phyloP scores from a whole-genome alignment of 768 basidiomycete species.

The Tricholoma matsutake region DNA sequence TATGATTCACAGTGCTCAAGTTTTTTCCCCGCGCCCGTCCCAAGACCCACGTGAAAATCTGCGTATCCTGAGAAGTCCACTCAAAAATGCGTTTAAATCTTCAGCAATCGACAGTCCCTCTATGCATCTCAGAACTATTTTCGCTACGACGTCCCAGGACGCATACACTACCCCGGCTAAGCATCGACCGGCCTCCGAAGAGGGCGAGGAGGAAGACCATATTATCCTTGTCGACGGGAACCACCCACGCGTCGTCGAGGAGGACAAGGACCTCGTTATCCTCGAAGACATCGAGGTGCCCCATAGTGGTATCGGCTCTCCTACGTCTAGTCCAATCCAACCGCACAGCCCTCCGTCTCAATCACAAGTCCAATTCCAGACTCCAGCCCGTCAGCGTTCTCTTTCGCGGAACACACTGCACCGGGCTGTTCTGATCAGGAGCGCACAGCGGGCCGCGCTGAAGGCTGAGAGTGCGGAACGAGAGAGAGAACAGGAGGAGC shows the following conservation, averaged over 20 bases:
- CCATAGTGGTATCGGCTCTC: slow-evolving; percentile 7
- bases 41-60: slow-evolving; percentile 61
- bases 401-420: slow-evolving; percentile 54
- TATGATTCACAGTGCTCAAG: slow-evolving; percentile 73
- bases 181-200: slow-evolving; percentile 21
- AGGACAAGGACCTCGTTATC: slow-evolving; percentile 68
- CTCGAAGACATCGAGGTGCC: slow-evolving; percentile 57
- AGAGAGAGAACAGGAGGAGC: slow-evolving; percentile 47
- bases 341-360: slow-evolving; percentile 13
- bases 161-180: slow-evolving; percentile 6
- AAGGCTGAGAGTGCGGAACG: slow-evolving; percentile 49
- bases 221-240: slow-evolving; percentile 65
- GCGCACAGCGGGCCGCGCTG: slow-evolving; percentile 59
- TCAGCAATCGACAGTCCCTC: slow-evolving; percentile 19
- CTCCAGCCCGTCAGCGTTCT: slow-evolving; percentile 35
- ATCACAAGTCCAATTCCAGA: slow-evolving; percentile 28
- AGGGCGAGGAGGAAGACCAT: slow-evolving; percentile 42
- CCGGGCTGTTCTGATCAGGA: slow-evolving; percentile 66
- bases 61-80: slow-evolving; percentile 56
- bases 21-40: slow-evolving; percentile 66
- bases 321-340: slow-evolving; percentile 11
- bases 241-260: slow-evolving; percentile 64
- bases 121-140: slow-evolving; percentile 9
- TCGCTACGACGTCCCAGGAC: slow-evolving; percentile 2
- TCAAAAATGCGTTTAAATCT: slow-evolving; percentile 38